A percentile compares a stretch with the other conserved stretches of the same genome.
These are phyloP conservation scores for Hevea brasiliensis DNA, from an alignment of 345 rosid species.

Conservation along the genomic window DNA sequence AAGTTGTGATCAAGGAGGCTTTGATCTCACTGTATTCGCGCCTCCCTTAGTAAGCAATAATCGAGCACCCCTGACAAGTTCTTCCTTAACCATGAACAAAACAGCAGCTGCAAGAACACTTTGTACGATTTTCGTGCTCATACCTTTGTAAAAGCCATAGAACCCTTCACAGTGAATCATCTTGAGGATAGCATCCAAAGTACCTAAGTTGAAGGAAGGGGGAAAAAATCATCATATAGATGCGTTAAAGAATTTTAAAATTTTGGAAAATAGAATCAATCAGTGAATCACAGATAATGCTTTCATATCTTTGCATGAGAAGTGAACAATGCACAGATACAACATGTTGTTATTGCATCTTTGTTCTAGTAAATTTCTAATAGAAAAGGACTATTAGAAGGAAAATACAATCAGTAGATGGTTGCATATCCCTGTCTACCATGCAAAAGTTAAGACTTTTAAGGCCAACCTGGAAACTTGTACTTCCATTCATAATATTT, in stretches of 20 bases:
- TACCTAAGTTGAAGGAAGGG: constrained; percentile 44
- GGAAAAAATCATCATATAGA: not conserved
- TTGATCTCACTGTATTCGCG: constrained; percentile 29
- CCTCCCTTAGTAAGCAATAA: constrained; percentile 45
- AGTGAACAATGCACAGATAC: not conserved
- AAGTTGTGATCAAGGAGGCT: constrained; percentile 31
- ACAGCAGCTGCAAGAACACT: constrained; percentile 94
- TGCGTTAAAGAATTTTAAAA: not conserved
- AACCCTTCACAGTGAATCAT: constrained; percentile 85
- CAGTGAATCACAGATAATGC: not conserved
- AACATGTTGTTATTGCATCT: not conserved
- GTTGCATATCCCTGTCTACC: not conserved
- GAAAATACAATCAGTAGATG: too few relatives aligned
- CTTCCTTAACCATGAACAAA: constrained; percentile 91
- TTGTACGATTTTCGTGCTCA: constrained; percentile 86
- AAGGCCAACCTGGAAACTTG: not conserved
- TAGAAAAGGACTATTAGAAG: not conserved
- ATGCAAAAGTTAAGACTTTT: not conserved
- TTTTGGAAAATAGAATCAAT: not conserved
- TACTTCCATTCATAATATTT: not conserved
- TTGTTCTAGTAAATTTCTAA: not conserved
- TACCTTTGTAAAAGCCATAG: constrained; percentile 87
- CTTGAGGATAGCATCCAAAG: constrained; percentile 79
- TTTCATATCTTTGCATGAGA: not conserved
- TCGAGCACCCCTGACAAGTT: constrained; percentile 72